Percentiles rank a stretch among this genome's conserved stretches.
These are phyloP conservation scores for Penicillium herquei DNA, from an alignment of 495 filamentous ascomycete genomes.

Conservation along the genomic window DNA sequence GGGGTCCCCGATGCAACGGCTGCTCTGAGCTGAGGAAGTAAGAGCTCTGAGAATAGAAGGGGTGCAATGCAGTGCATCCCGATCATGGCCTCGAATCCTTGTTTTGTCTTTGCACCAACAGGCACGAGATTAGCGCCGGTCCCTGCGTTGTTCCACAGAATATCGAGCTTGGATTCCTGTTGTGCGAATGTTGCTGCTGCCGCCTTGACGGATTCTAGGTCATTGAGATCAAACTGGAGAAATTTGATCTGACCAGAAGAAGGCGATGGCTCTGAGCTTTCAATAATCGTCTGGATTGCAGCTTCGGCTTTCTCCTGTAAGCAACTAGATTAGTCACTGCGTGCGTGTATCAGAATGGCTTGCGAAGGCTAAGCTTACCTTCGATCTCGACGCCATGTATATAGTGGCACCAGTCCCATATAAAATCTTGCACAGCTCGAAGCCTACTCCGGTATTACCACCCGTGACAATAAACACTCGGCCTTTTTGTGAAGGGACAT, in stretches of 20 bases:
- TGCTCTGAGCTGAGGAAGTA: conserved; percentile 9
- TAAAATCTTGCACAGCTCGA: conserved; percentile 36
- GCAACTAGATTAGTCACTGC: neutral
- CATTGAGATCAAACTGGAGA: conserved; percentile 38
- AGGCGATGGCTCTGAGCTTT: neutral
- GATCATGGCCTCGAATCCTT: conserved; percentile 12
- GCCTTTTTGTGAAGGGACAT: conserved; percentile 74
- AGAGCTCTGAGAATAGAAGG: conserved; percentile 14
- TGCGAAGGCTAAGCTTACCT: conserved; percentile 2
- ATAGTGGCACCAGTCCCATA: conserved; percentile 32
- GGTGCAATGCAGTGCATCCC: conserved; percentile 10
- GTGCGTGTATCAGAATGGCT: too few relatives aligned
- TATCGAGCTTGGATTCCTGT: conserved; percentile 36
- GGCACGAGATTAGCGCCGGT: conserved; percentile 9
- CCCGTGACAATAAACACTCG: conserved; percentile 33
- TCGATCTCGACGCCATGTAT: conserved; percentile 31
- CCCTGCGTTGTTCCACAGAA: conserved; percentile 48
- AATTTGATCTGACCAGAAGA: conserved; percentile 32
- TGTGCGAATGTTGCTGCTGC: conserved; percentile 26
- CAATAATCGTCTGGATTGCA: conserved; percentile 25
- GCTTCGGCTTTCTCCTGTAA: conserved; percentile 22
- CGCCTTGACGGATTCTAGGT: conserved; percentile 35
- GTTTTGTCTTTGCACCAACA: conserved; percentile 5
- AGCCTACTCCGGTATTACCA: conserved; percentile 34
- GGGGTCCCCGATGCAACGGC: conserved; percentile 7